Evolutionary conservation across 768 basidiomycete species (phyloP).

Genomic region (Trametes elegans): DNA sequence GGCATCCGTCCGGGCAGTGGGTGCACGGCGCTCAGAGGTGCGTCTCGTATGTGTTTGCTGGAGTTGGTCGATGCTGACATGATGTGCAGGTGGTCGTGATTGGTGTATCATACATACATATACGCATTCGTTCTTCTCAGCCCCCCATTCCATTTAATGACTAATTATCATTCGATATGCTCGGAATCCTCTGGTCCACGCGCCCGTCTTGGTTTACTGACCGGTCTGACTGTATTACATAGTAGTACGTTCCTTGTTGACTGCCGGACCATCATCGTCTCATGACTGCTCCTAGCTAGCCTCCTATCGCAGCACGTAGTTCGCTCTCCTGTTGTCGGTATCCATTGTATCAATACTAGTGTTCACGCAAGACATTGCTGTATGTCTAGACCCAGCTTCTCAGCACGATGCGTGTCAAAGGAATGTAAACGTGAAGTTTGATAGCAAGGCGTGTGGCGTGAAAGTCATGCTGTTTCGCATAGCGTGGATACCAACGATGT

Average conservation of each 20-base stretch:
- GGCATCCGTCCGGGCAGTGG: constrained; percentile 10
- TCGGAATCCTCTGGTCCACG: too few relatives aligned
- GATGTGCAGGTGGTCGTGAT: background rate
- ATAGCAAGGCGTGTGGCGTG: too few relatives aligned
- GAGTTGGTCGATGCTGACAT: background rate
- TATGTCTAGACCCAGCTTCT: too few relatives aligned
- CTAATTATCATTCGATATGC: background rate
- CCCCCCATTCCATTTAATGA: background rate
- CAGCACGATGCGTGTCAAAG: too few relatives aligned
- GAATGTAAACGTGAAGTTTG: too few relatives aligned
- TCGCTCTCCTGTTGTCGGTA: background rate
- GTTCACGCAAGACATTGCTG: background rate
- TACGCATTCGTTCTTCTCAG: background rate
- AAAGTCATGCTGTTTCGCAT: too few relatives aligned
- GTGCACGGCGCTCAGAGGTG: constrained; percentile 1
- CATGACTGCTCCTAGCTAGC: background rate
- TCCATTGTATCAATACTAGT: background rate
- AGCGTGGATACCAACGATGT: too few relatives aligned
- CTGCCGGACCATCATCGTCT: too few relatives aligned
- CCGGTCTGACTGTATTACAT: too few relatives aligned
- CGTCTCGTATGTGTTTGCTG: background rate
- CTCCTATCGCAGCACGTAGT: background rate
- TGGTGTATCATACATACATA: too few relatives aligned
- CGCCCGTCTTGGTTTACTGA: too few relatives aligned
- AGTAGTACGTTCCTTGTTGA: too few relatives aligned